Conservation (phyloP, 2,329 filamentous ascomycete genomes). For the Drechmeria coniospora region DNA sequence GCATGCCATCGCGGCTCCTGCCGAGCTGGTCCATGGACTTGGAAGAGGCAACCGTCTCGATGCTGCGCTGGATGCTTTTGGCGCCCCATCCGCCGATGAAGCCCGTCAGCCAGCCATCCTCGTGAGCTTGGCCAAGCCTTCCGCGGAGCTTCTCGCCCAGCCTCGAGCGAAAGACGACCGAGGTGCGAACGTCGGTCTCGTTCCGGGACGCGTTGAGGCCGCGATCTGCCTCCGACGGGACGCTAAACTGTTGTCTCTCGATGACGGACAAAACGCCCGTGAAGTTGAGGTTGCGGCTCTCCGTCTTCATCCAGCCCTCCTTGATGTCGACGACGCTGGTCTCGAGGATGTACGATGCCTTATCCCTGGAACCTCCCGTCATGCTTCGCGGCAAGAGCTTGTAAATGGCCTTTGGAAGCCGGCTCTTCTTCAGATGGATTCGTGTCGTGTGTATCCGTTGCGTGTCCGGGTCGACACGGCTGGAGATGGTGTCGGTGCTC, state of each 20-base stretch:
- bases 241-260: slow-evolving; percentile 55
- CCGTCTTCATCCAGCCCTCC: slow-evolving; percentile 70
- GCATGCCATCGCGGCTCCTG: slow-evolving; percentile 74
- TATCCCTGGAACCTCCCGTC: slow-evolving; percentile 44
- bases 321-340: slow-evolving; percentile 64
- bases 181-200: slow-evolving; percentile 56
- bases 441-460: slow-evolving; percentile 65
- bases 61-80: slow-evolving; percentile 59
- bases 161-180: slow-evolving; percentile 55
- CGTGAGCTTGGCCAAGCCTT: slow-evolving; percentile 30
- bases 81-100: slow-evolving; percentile 46
- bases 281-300: slow-evolving; percentile 69
- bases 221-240: slow-evolving; percentile 15
- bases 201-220: slow-evolving; percentile 11
- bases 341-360: slow-evolving; percentile 68
- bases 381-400: slow-evolving; percentile 59
- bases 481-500: slow-evolving; percentile 69
- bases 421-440: slow-evolving; percentile 68
- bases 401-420: slow-evolving; percentile 57
- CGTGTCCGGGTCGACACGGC: slow-evolving; percentile 54
- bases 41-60: slow-evolving; percentile 63
- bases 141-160: slow-evolving; percentile 54
- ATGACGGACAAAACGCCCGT: slow-evolving; percentile 66
- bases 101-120: slow-evolving; percentile 35
- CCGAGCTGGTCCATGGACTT: slow-evolving; percentile 65